A percentile compares a stretch with the other conserved stretches of the same genome.
phyloP scores from a whole-genome alignment of 1,284 basidiomycete species.

The Thecaphora thlaspeos region DNA sequence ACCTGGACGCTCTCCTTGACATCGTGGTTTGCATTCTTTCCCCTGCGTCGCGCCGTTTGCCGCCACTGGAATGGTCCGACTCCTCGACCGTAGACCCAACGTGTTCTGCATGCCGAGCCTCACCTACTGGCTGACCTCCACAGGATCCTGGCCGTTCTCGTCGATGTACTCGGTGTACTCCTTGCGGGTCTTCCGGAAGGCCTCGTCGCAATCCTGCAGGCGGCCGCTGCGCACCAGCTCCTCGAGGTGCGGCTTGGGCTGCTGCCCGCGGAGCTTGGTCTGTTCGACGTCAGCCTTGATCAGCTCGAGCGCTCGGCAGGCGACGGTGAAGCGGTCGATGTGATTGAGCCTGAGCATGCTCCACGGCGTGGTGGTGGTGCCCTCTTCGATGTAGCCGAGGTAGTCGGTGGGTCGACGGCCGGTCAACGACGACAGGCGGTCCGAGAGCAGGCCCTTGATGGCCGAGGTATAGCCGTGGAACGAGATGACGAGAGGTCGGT shows the following conservation, averaged over 20 bases:
- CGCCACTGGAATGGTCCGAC: no score
- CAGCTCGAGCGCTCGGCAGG: constrained; percentile 58
- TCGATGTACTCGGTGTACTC: constrained; percentile 59
- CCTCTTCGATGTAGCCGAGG: constrained; percentile 60
- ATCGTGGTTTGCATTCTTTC: no score
- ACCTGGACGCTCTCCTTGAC: no score
- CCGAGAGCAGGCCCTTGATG: constrained; percentile 31
- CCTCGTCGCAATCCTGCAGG: constrained; percentile 56
- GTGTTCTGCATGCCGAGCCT: no score
- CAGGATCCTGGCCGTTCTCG: constrained; percentile 38
- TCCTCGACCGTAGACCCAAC: no score
- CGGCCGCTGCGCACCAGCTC: constrained; percentile 49
- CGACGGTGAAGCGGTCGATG: constrained; percentile 60
- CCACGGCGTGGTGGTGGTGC: constrained; percentile 62
- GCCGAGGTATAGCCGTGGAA: constrained; percentile 67
- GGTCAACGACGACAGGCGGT: constrained; percentile 17
- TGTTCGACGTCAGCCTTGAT: constrained; percentile 6
- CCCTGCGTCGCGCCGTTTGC: no score
- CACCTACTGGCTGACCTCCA: constrained; percentile 1
- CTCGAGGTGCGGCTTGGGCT: constrained; percentile 15
- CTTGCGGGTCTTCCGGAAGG: constrained; percentile 58
- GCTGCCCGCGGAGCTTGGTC: constrained; percentile 12
- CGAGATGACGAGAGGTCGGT: constrained; percentile 66
- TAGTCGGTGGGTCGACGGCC: constrained; percentile 5
- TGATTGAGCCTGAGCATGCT: constrained; percentile 61